phyloP scores from a whole-genome alignment of 495 filamentous ascomycete genomes.

The Cercophora samala region DNA sequence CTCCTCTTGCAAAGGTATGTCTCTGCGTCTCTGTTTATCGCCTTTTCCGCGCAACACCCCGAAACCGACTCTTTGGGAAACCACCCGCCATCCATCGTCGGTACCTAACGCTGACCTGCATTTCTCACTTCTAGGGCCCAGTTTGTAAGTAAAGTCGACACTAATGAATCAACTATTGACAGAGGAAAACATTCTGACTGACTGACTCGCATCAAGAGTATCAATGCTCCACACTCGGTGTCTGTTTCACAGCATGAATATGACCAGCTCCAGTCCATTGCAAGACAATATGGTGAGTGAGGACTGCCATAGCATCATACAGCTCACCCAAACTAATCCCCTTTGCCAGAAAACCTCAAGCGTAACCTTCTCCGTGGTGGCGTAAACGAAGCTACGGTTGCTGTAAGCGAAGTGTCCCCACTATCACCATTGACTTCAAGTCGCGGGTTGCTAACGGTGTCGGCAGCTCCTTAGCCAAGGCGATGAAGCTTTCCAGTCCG shows the following conservation, averaged over 20 bases:
- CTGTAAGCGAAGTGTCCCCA: conserved; percentile 41
- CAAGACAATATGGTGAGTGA: conserved; percentile 40
- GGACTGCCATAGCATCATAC: too few species aligned
- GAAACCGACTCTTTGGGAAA: not conserved
- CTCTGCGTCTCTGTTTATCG: not conserved
- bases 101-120: not conserved
- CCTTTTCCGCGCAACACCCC: not conserved
- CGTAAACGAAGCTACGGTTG: conserved; percentile 57
- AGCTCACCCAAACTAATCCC: conserved; percentile 5
- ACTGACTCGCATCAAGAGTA: conserved; percentile 9
- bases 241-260: not conserved
- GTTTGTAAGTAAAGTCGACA: not conserved
- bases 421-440: not conserved
- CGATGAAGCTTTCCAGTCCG: conserved; percentile 29
- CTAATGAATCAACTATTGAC: not conserved
- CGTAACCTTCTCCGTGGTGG: conserved; percentile 61
- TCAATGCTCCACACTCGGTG: not conserved
- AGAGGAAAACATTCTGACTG: conserved; percentile 8
- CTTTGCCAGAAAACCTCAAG: conserved; percentile 55
- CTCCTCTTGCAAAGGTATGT: conserved; percentile 51
- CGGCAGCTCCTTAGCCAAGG: conserved; percentile 54
- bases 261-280: conserved; percentile 8
- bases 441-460: conserved; percentile 10
- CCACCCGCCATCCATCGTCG: not conserved
- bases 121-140: not conserved